phyloP scores from a whole-genome alignment of 1,284 basidiomycete species.

The Neolentinus lepideus region DNA sequence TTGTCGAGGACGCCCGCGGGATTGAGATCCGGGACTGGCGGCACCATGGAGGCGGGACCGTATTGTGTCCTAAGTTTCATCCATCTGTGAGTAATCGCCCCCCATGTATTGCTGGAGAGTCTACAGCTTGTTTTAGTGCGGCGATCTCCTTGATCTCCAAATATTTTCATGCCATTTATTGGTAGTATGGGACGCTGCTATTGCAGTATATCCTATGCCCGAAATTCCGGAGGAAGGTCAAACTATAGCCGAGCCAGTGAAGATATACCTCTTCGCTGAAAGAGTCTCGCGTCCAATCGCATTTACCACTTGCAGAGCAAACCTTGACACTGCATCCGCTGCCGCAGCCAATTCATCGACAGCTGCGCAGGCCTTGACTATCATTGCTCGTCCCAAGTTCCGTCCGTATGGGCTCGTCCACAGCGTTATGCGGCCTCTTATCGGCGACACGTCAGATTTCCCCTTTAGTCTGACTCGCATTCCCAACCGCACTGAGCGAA shows the following conservation, averaged over 20 bases:
- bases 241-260: background rate
- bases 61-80: background rate
- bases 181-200: background rate
- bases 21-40: background rate
- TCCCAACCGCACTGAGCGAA: background rate
- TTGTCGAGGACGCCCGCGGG: background rate
- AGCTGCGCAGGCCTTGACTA: background rate
- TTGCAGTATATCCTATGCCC: background rate
- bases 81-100: background rate
- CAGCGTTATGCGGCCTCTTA: background rate
- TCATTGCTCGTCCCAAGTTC: background rate
- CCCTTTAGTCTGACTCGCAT: conserved; percentile 2
- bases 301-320: background rate
- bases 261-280: background rate
- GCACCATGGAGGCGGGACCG: background rate
- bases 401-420: background rate
- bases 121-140: background rate
- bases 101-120: background rate
- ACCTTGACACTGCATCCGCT: background rate
- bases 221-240: background rate
- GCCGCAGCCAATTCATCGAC: background rate
- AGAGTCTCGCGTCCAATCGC: background rate
- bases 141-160: background rate
- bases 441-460: background rate
- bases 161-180: background rate